Percentiles rank a stretch among this genome's conserved stretches.
Evolutionary conservation across 2,329 filamentous ascomycete genomes (phyloP).

Genomic region (Arthroderma uncinatum): DNA sequence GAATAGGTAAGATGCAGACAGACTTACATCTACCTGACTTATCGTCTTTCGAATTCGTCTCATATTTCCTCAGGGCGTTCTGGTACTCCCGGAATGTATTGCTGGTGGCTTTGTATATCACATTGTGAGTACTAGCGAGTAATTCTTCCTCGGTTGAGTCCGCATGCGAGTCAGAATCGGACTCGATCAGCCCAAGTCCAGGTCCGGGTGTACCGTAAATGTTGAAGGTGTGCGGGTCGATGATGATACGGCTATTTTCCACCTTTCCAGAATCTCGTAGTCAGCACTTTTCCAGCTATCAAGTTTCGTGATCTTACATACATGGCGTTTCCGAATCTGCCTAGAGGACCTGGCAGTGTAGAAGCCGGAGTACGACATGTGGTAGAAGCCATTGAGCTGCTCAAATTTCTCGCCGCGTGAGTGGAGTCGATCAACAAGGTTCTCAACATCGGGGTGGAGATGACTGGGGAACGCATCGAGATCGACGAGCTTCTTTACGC

Average conservation of each 20-base stretch:
- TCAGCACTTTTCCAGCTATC: not conserved
- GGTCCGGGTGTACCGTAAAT: not conserved
- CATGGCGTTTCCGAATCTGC: not conserved
- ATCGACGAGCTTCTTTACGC: not conserved
- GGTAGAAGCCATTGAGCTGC: not conserved
- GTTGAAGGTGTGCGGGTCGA: not conserved
- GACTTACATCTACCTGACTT: not conserved
- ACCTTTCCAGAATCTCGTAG: not conserved
- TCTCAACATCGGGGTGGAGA: not conserved
- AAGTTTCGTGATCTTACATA: not conserved
- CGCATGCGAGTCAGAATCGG: not conserved
- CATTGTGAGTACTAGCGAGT: not conserved
- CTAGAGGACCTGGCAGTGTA: not conserved
- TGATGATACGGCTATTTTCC: not conserved
- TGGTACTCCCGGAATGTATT: not conserved
- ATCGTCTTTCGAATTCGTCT: not conserved
- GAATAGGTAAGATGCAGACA: not conserved
- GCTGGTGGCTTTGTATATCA: not conserved
- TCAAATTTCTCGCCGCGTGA: not conserved
- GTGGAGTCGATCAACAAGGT: not conserved
- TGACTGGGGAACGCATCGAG: not conserved
- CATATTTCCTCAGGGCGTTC: not conserved
- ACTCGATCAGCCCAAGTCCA: not conserved
- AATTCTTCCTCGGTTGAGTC: not conserved
- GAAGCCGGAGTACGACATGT: not conserved